Evolutionary conservation across 345 rosid genomes (phyloP).

Genomic region (Noccaea bulbosa): DNA sequence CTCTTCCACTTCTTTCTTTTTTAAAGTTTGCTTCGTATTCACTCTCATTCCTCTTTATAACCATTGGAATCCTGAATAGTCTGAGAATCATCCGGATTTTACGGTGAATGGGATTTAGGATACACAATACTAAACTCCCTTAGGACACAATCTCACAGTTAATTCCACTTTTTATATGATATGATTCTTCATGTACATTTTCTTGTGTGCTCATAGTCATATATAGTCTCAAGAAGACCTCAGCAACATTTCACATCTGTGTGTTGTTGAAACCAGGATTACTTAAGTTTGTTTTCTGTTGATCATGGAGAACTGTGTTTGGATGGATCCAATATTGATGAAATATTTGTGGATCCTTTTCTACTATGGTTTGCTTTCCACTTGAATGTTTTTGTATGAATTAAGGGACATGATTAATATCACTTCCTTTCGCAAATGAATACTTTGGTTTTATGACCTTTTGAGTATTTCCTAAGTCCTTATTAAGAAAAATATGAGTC

Average conservation of each 20-base stretch:
- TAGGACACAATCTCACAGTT: slow-evolving; percentile 4
- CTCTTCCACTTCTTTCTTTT: slow-evolving; percentile 35
- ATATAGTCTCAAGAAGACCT: slow-evolving; percentile 3
- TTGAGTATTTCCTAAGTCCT: no score
- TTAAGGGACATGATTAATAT: slow-evolving; percentile 17
- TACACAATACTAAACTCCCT: slow-evolving; percentile 10
- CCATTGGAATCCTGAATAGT: slow-evolving; percentile 33
- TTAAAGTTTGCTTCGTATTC: slow-evolving; percentile 30
- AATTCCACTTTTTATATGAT: slow-evolving; percentile 11
- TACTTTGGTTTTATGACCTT: not conserved
- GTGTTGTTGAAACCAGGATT: slow-evolving; percentile 5
- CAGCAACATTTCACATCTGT: not conserved
- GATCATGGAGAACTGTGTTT: slow-evolving; percentile 5
- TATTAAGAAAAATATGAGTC: not conserved
- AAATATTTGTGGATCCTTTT: not conserved
- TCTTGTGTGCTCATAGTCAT: not conserved
- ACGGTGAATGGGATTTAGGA: not conserved
- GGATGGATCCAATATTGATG: slow-evolving; percentile 9
- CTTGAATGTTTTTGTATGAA: slow-evolving; percentile 24
- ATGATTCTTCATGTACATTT: not conserved
- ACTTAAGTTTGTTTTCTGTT: not conserved
- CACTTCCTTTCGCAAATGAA: slow-evolving; percentile 1
- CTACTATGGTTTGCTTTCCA: slow-evolving; percentile 5
- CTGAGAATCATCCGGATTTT: slow-evolving; percentile 11
- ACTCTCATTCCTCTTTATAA: slow-evolving; percentile 23